Evolutionary conservation across 2,329 filamentous ascomycete species (phyloP), one percentile per base, ranked within the genome.

Genomic region (Penicillium occitanis): DNA sequence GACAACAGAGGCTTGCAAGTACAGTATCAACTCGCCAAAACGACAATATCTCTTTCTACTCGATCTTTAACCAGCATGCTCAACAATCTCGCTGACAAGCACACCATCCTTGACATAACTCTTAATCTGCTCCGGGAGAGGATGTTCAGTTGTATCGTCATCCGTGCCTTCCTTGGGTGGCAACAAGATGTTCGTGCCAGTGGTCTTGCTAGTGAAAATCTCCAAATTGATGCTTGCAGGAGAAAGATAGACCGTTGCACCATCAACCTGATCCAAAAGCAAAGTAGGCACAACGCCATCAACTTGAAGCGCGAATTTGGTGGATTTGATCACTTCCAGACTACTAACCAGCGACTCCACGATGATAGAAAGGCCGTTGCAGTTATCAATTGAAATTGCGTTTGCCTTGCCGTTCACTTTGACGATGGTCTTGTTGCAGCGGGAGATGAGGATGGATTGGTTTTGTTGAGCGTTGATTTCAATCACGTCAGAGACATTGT

Each of bases 321-420:
- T 87, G 58, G 91, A 94, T 81, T 98, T 98, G 83, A 99, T 95
- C 28, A 96, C 91, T 74, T 99, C 95, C 65, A 99, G 88, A 37
- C 91, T 92, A 59, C 91, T 96, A 58, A 98, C 91, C 11, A 98
- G 88, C 0, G 89, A 91, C 73, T 98, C 94, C 63, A 98, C 86
- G 61, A 98, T 88, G 63, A 99, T 86, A 33, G 92, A 96, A 19
- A 96, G 84, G 60, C 92, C 90, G 57, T 85, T 87, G 65, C 90
- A 94, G 81, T 97, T 97, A 81, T 98, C 95, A 71, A 98, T 86
- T 5, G 93, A 94, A 69, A 99, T 91, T n/a, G 95, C 93, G 76
- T 99, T 99, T 66, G 92, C 93, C 81, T 99, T 99, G 79, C 92
- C 93, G 74, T 88, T 90, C 75, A 99, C 83, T 71, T 96, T 91